These are phyloP conservation scores for Phoenix dactylifera DNA, from an alignment of 176 grass and related monocot species.

Conservation along the genomic window DNA sequence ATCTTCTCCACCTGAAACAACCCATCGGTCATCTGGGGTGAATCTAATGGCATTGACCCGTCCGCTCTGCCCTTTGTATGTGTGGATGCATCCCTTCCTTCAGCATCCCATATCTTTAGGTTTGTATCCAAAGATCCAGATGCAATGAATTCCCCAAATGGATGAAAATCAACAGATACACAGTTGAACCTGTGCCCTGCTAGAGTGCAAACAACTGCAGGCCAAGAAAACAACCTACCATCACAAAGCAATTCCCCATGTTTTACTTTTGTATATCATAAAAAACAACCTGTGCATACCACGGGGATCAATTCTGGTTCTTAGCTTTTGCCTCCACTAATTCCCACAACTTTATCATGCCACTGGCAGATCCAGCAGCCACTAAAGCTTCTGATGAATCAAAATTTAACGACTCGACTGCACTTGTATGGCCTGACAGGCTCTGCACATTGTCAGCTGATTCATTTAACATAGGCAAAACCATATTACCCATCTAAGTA, in stretches of 20 bases:
- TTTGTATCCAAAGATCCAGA: conserved; percentile 93
- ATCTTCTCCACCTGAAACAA: conserved; percentile 72
- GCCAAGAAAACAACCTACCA: conserved; percentile 6
- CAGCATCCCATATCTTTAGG: conserved; percentile 89
- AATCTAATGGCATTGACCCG: conserved; percentile 73
- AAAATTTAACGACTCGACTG: conserved; percentile 79
- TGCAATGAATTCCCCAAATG: conserved; percentile 88
- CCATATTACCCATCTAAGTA: background rate
- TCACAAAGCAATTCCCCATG: background rate
- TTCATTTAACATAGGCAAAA: too few species aligned
- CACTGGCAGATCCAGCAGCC: conserved; percentile 65
- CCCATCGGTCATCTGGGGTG: conserved; percentile 86
- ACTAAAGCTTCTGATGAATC: conserved; percentile 75
- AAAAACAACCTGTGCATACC: background rate
- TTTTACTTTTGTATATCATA: conserved; percentile 1
- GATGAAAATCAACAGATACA: conserved; percentile 78
- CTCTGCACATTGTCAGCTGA: conserved; percentile 26
- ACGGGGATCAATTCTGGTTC: conserved; percentile 1
- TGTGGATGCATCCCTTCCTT: conserved; percentile 88
- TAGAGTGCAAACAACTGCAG: conserved; percentile 65
- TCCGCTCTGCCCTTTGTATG: conserved; percentile 84
- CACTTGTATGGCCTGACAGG: conserved; percentile 69
- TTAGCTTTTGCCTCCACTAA: conserved; percentile 72
- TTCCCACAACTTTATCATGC: conserved; percentile 94
- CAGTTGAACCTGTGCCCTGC: conserved; percentile 92